Conservation (phyloP, 352 stramenopile species). For the Phytophthora macrochlamydospora region DNA sequence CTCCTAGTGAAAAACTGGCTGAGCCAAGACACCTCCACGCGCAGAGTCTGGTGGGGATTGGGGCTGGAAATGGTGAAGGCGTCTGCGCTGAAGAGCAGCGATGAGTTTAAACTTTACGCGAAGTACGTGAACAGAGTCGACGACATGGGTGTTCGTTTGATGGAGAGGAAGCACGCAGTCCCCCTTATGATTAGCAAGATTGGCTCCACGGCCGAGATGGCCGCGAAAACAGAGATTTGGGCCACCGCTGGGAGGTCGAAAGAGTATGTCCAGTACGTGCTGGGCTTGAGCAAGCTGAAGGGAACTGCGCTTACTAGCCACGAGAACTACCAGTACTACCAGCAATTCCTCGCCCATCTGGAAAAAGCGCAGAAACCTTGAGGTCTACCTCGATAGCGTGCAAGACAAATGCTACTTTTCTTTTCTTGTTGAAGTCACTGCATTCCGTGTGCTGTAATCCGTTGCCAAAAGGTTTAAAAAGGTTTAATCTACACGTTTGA, state of each 20-base stretch:
- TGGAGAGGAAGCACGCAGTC: neutral
- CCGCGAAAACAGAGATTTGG: slow-evolving; percentile 1
- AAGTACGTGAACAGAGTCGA: neutral
- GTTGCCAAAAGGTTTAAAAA: no score
- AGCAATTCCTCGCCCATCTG: no score
- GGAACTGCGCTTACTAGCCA: neutral
- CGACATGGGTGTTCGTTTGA: neutral
- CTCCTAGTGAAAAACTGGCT: neutral
- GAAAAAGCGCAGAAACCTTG: no score
- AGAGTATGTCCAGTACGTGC: neutral
- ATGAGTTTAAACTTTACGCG: neutral
- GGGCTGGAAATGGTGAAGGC: neutral
- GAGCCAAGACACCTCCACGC: neutral
- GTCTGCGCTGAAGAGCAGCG: neutral
- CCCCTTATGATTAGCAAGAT: neutral
- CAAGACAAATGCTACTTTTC: no score
- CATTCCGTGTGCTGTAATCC: no score
- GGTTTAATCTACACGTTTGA: no score
- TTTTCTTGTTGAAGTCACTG: no score
- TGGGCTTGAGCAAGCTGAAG: neutral
- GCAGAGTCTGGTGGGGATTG: neutral
- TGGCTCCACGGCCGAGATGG: slow-evolving; percentile 3
- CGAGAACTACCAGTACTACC: neutral
- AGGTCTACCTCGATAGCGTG: no score
- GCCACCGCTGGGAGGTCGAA: neutral